Evolutionary conservation across 441 rosid genomes (phyloP).

Genomic region (Metrosideros polymorpha): DNA sequence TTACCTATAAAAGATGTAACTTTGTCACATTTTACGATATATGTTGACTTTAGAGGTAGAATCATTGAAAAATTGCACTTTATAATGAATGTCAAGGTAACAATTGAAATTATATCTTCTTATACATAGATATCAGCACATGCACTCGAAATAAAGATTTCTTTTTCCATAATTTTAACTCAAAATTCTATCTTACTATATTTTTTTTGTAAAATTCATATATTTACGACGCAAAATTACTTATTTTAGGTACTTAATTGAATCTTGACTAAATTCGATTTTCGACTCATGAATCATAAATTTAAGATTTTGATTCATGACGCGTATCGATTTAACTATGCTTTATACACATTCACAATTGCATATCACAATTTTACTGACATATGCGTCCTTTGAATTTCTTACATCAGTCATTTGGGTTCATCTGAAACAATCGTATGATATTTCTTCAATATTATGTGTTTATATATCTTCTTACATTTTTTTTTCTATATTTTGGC

Average conservation of each 20-base stretch:
- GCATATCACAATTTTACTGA: neutral
- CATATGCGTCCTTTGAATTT: neutral
- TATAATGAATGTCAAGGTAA: neutral
- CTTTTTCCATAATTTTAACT: neutral
- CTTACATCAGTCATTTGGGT: neutral
- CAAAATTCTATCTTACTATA: too few relatives aligned
- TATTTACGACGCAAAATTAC: neutral
- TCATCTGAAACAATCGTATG: neutral
- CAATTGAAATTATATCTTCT: neutral
- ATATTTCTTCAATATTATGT: neutral
- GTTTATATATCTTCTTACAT: neutral
- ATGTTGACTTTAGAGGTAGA: neutral
- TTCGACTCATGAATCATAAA: neutral
- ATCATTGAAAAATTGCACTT: neutral
- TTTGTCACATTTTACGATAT: neutral
- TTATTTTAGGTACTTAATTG: neutral
- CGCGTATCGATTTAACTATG: neutral
- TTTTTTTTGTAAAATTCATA: neutral
- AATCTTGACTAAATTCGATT: neutral
- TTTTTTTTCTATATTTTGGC: neutral
- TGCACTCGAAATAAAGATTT: neutral
- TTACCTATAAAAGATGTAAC: neutral
- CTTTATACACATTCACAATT: neutral
- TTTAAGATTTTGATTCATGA: accelerated
- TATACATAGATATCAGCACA: neutral